Base-by-base conservation (phyloP, 305 asterid species). In the Fraxinus velutina region DNA sequence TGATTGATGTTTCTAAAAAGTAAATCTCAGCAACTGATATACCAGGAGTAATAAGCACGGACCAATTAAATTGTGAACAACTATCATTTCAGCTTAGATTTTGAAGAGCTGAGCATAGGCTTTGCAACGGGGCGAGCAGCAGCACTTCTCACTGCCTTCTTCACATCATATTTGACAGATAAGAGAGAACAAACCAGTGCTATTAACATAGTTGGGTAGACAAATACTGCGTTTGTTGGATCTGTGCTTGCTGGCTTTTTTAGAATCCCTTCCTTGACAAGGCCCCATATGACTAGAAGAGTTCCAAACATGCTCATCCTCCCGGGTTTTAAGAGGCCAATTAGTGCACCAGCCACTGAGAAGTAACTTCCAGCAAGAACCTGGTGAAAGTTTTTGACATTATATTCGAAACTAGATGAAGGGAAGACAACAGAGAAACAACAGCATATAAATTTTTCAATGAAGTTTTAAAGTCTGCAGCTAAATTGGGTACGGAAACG, bases 321-420 rank as follows among this genome's bases (percentile, higher is more conserved):
- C 76, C 99, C 98, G 0, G 97, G 93, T 83, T 91, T 93, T 55
- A 96, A 29, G 29, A 94, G 62, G 62, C 98, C 98, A 44, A 96
- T 86, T 1, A 96, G 87, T 5, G 97, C 86, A 80, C 99, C 99
- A 72, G 99, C 98, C 76, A 94, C 98, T 13, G 94, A 82, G 86
- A 96, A 96, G 89, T 96, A 96, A 90, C 99, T 96, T 86, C 99
- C 99, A 4, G 98, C 98, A 83, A 96, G 97, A 91, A 96, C 97
- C 99, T 96, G 89, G 55, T 32, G 78, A 42, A 81, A 37, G 9
- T 9, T 12, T 68, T 29, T 71, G 12, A 17, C 72, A 7, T 22
- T 50, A 50, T 50, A 50, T 50, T 50, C 5, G 62, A 50, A 50
- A n/a, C 6, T n/a, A 50, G 62, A 15, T 4, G 60, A 50, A 50